Percentiles rank a stretch among this genome's conserved stretches.
Conservation (phyloP, 208 protist species). For the Entamoeba dispar region DNA sequence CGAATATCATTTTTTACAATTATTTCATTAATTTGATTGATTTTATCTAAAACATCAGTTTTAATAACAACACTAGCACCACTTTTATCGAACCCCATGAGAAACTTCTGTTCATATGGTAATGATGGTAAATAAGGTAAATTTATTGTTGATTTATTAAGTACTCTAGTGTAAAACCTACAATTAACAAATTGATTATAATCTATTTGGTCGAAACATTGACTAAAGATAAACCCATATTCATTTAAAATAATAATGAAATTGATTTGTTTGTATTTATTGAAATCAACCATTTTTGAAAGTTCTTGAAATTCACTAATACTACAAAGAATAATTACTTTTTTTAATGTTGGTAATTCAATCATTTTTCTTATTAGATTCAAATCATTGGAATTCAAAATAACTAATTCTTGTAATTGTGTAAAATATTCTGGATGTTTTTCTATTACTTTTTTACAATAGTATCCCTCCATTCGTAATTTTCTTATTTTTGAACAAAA, state of each 20-base stretch:
- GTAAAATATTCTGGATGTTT: neutral
- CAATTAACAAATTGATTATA: no score
- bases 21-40: no score
- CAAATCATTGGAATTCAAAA: neutral
- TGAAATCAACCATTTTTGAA: neutral
- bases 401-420: neutral
- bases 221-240: no score
- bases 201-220: no score
- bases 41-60: no score
- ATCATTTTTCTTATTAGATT: no score
- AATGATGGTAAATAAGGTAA: no score
- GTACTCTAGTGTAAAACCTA: no score
- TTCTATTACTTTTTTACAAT: neutral
- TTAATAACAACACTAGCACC: no score
- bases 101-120: no score
- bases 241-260: neutral
- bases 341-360: neutral
- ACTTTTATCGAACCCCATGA: fast-evolving
- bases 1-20: no score
- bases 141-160: no score
- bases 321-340: neutral
- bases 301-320: neutral
- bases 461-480: neutral
- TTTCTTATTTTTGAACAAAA: neutral
- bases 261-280: neutral